Percentiles rank a stretch among this genome's conserved stretches.
phyloP scores from a whole-genome alignment of 495 filamentous ascomycete genomes.

The Annulohypoxylon maeteangense region DNA sequence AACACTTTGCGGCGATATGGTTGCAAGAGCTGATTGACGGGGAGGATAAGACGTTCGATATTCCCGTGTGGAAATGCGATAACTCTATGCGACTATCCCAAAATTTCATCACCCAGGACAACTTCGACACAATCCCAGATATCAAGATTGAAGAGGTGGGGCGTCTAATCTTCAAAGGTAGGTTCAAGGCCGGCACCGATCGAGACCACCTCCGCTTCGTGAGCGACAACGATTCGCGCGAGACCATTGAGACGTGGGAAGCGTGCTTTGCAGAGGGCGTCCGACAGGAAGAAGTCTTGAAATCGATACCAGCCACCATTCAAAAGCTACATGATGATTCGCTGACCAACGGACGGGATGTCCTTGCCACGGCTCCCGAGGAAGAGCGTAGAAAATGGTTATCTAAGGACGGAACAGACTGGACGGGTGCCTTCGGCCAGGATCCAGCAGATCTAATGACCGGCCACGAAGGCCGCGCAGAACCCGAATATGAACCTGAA shows the following conservation, averaged over 20 bases:
- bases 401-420: slow-evolving; percentile 81
- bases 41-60: slow-evolving; percentile 76
- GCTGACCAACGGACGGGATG: slow-evolving; percentile 78
- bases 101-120: slow-evolving; percentile 86
- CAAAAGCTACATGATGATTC: slow-evolving; percentile 81
- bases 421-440: slow-evolving; percentile 84
- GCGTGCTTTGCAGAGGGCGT: slow-evolving; percentile 89
- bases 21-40: slow-evolving; percentile 84
- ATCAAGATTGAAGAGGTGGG: slow-evolving; percentile 77
- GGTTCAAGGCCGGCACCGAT: slow-evolving; percentile 91
- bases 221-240: slow-evolving; percentile 85
- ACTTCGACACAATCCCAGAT: slow-evolving; percentile 72
- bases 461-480: slow-evolving; percentile 57
- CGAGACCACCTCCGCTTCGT: slow-evolving; percentile 85
- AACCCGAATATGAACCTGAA: slow-evolving; percentile 55
- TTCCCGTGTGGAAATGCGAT: slow-evolving; percentile 88
- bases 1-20: slow-evolving; percentile 85
- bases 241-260: slow-evolving; percentile 95
- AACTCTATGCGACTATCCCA: slow-evolving; percentile 79
- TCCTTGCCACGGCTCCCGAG: slow-evolving; percentile 74
- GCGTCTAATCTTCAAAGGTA: slow-evolving; percentile 77
- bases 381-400: slow-evolving; percentile 83
- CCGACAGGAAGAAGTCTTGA: slow-evolving; percentile 69
- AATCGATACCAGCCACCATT: slow-evolving; percentile 72
- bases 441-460: slow-evolving; percentile 62